phyloP scores from a whole-genome alignment of 169 alveolate species.

The Eimeria falciformis region DNA sequence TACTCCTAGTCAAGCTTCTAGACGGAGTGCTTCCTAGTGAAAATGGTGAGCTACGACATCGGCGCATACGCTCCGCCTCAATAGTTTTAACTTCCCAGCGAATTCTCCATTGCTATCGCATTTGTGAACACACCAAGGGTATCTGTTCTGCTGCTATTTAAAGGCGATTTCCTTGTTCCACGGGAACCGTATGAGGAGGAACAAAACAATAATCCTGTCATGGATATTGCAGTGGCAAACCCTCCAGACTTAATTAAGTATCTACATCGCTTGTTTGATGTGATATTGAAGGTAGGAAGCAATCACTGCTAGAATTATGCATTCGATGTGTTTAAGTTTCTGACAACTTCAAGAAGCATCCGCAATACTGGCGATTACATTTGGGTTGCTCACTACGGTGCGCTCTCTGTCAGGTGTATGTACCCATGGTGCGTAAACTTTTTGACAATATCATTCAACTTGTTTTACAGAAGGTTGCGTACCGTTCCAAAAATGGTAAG shows the following conservation, averaged over 20 bases:
- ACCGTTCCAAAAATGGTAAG: conserved; percentile 30
- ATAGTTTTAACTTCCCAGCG: not conserved
- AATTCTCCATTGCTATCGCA: not conserved
- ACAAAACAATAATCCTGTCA: not conserved
- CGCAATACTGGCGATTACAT: no score
- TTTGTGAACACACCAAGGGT: not conserved
- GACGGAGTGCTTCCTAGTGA: conserved; percentile 58
- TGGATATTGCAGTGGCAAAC: conserved; percentile 63
- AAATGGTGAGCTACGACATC: conserved; percentile 41
- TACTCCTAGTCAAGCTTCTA: conserved; percentile 50
- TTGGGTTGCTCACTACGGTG: not conserved
- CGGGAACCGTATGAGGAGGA: conserved; percentile 4
- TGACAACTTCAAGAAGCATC: not conserved
- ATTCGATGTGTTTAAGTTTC: not conserved
- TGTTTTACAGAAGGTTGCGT: conserved; percentile 51
- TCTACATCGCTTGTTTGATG: conserved; percentile 53
- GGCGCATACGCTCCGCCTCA: not conserved
- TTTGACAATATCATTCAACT: conserved; percentile 48
- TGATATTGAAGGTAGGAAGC: conserved; percentile 17
- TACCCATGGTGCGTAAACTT: conserved; percentile 58
- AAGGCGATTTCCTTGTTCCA: conserved; percentile 68
- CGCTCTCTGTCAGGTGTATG: conserved; percentile 39
- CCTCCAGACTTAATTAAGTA: conserved; percentile 51
- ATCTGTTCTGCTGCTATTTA: not conserved
- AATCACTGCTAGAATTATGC: not conserved